Conservation (phyloP, 169 alveolate species). For the Cryptosporidium felis region DNA sequence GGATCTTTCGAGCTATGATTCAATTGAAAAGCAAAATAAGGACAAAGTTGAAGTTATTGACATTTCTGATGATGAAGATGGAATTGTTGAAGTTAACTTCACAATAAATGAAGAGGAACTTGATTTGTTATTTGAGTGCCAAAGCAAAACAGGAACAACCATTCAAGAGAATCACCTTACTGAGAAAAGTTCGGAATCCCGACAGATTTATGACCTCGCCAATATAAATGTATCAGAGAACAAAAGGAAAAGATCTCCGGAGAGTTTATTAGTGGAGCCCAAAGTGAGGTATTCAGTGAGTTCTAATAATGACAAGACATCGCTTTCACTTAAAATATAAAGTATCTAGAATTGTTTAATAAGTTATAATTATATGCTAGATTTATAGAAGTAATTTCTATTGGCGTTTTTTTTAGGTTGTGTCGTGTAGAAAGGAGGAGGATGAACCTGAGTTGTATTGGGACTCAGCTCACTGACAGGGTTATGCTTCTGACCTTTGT, state of each 20-base stretch:
- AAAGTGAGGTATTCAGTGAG: no score
- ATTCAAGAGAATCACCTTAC: no score
- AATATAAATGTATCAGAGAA: no score
- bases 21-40: no score
- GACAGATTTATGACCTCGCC: no score
- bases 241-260: constrained; percentile 23
- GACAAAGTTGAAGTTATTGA: background rate
- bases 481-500: no score
- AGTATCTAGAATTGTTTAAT: background rate
- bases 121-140: background rate
- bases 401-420: background rate
- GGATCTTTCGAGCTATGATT: no score
- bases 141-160: constrained; percentile 1
- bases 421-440: constrained; percentile 34
- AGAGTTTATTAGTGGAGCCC: background rate
- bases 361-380: constrained; percentile 1
- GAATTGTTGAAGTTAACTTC: background rate
- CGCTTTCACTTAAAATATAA: constrained; percentile 48
- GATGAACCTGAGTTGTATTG: no score
- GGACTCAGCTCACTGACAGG: no score
- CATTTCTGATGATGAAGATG: constrained; percentile 57
- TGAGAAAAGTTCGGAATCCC: no score
- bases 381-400: constrained; percentile 14
- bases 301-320: constrained; percentile 31
- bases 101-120: constrained; percentile 5